phyloP scores from a whole-genome alignment of 2,329 filamentous ascomycete genomes.

The Talaromyces pinophilus region DNA sequence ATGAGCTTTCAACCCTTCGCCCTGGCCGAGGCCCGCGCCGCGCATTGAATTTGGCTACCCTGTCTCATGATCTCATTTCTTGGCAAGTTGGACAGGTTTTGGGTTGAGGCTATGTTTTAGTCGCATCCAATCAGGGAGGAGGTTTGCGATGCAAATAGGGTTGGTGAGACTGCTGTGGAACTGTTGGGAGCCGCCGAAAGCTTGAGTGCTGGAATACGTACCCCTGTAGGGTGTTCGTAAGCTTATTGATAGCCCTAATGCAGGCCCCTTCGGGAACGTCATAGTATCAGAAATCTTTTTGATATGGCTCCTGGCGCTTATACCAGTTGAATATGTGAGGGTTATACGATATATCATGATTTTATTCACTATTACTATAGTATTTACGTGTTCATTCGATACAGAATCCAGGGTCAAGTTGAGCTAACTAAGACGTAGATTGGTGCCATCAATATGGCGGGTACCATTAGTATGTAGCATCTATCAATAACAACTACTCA shows the following conservation, averaged over 20 bases:
- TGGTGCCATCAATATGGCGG: neutral
- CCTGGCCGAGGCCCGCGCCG: neutral
- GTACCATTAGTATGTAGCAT: neutral
- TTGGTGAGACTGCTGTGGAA: constrained; percentile 9
- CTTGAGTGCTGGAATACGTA: neutral
- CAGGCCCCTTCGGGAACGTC: neutral
- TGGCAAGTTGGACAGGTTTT: neutral
- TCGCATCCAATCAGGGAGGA: neutral
- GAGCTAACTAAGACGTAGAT: no score
- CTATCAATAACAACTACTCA: neutral
- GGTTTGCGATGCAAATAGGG: neutral
- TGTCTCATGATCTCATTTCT: constrained; percentile 3
- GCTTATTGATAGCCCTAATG: neutral
- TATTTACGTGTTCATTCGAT: neutral
- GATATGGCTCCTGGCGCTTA: neutral
- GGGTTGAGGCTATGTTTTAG: neutral
- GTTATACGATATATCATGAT: neutral
- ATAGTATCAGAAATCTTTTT: neutral
- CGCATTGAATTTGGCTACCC: constrained; percentile 1
- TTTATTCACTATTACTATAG: neutral
- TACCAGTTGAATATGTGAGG: neutral
- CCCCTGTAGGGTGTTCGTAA: neutral
- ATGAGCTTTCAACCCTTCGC: neutral
- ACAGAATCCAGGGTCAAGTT: no score
- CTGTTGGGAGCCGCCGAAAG: neutral